Conservation (phyloP, 2,329 filamentous ascomycete species). For the Chaetomium olivaceum region DNA sequence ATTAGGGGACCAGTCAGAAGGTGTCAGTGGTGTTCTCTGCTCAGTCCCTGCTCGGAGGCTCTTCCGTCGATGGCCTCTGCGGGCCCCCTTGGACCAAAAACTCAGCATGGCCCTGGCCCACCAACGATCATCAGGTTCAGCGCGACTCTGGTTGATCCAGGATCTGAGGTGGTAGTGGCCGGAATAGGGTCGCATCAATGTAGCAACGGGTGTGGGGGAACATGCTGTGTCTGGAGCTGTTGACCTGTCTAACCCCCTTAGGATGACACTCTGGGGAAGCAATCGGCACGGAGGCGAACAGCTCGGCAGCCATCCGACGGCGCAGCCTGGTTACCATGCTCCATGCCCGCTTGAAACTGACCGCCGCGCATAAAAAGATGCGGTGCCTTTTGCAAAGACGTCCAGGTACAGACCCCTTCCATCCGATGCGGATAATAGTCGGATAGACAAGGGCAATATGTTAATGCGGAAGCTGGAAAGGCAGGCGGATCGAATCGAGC, state of each 20-base stretch:
- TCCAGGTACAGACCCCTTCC: conserved; percentile 14
- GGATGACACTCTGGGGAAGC: conserved; percentile 18
- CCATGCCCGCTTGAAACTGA: conserved; percentile 1
- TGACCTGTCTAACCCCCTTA: conserved; percentile 2
- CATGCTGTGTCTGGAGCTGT: conserved; percentile 9
- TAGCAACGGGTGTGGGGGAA: conserved; percentile 5
- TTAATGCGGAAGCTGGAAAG: conserved; percentile 29
- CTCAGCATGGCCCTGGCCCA: background rate
- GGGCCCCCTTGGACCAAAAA: background rate
- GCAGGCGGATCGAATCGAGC: conserved; percentile 33
- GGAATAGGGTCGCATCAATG: conserved; percentile 22
- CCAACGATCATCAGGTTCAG: conserved; percentile 18
- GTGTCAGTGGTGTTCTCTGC: background rate
- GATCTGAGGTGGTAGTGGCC: conserved; percentile 29
- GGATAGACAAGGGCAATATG: conserved; percentile 27
- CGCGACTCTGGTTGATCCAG: conserved; percentile 21
- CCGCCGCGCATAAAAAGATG: conserved; percentile 6
- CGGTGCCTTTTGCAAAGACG: conserved; percentile 20
- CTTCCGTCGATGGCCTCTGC: background rate
- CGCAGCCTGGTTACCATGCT: background rate
- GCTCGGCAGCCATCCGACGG: conserved; percentile 1
- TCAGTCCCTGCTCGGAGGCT: background rate
- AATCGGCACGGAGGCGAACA: conserved; percentile 11
- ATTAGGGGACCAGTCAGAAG: background rate
- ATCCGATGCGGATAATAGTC: conserved; percentile 28